A percentile compares a stretch with the other conserved stretches of the same genome.
These are phyloP conservation scores for Aspergillus sp. DNA, from an alignment of 2,329 filamentous ascomycete genomes.

Conservation along the genomic window DNA sequence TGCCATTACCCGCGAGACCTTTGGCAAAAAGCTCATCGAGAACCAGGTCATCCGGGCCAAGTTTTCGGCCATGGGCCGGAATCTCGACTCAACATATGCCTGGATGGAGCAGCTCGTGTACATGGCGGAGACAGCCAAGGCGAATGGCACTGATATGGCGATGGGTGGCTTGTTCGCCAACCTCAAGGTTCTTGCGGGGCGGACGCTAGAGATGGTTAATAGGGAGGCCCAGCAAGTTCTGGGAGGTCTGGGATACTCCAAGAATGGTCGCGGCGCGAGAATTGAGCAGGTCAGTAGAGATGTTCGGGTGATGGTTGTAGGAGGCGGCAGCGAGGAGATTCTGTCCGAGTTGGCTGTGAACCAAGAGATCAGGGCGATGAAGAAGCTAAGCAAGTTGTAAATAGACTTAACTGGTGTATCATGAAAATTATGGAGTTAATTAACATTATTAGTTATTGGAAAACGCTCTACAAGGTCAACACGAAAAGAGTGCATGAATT, in stretches of 20 bases:
- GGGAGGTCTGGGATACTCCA: conserved; percentile 55
- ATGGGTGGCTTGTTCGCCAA: conserved; percentile 25
- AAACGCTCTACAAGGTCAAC: too few relatives aligned
- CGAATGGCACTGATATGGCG: conserved; percentile 13
- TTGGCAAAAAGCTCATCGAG: conserved; percentile 56
- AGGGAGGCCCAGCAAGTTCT: conserved; percentile 57
- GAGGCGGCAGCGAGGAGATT: conserved; percentile 58
- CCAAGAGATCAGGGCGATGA: conserved; percentile 41
- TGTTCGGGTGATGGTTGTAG: conserved; percentile 54
- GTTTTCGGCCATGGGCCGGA: conserved; percentile 53
- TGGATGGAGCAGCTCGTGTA: conserved; percentile 61
- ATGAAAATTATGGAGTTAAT: neutral
- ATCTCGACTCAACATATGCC: conserved; percentile 58
- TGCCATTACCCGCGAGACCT: conserved; percentile 55
- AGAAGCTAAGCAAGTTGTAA: conserved; percentile 24
- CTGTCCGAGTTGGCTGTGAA: conserved; percentile 53
- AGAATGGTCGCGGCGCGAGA: conserved; percentile 47
- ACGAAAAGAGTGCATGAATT: too few relatives aligned
- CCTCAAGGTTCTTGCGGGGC: conserved; percentile 51
- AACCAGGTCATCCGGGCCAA: conserved; percentile 60
- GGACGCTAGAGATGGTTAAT: conserved; percentile 51
- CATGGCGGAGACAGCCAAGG: conserved; percentile 33
- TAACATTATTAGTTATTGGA: too few relatives aligned
- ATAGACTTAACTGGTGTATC: neutral
- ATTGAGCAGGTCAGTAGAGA: conserved; percentile 57